Percentiles rank a stretch among this genome's conserved stretches.
Evolutionary conservation across 352 stramenopile species (phyloP).

Genomic region (Globisporangium okanoganense): DNA sequence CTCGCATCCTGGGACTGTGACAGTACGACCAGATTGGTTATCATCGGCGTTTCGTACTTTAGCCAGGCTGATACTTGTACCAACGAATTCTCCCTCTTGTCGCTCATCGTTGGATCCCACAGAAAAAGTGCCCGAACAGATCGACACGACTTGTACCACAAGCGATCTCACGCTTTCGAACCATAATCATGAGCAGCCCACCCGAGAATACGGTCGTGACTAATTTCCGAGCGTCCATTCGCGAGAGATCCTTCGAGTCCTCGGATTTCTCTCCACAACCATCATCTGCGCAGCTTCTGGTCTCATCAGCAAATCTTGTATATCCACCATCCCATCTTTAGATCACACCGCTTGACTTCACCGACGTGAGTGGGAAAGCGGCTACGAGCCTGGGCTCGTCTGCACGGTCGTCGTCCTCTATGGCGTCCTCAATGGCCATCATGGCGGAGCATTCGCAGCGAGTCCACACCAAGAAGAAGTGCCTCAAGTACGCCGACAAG

Average conservation of each 20-base stretch:
- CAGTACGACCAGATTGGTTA: slow-evolving; percentile 16
- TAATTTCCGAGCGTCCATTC: slow-evolving; percentile 7
- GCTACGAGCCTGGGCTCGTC: neutral
- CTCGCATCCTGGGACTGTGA: slow-evolving; percentile 18
- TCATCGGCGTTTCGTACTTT: neutral
- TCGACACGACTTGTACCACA: slow-evolving; percentile 5
- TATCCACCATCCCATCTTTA: neutral
- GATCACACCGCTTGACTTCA: slow-evolving; percentile 8
- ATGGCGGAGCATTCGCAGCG: neutral
- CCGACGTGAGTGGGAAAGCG: neutral
- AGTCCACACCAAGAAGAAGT: slow-evolving; percentile 19
- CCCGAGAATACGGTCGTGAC: slow-evolving; percentile 11
- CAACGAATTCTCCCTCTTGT: neutral
- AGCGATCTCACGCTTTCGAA: slow-evolving; percentile 6
- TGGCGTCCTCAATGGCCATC: neutral
- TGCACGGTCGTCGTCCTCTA: neutral
- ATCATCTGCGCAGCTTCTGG: neutral
- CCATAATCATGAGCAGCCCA: too few relatives aligned
- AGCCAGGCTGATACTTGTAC: neutral
- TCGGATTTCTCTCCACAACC: slow-evolving; percentile 5
- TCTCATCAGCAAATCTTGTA: neutral
- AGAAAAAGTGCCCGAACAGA: slow-evolving; percentile 10
- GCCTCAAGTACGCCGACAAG: slow-evolving; percentile 52
- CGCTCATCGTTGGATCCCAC: neutral
- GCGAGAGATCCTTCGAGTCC: slow-evolving; percentile 2